Conservation (phyloP, 202 grass and related monocot species). For the Dendrocalamus latiflorus region DNA sequence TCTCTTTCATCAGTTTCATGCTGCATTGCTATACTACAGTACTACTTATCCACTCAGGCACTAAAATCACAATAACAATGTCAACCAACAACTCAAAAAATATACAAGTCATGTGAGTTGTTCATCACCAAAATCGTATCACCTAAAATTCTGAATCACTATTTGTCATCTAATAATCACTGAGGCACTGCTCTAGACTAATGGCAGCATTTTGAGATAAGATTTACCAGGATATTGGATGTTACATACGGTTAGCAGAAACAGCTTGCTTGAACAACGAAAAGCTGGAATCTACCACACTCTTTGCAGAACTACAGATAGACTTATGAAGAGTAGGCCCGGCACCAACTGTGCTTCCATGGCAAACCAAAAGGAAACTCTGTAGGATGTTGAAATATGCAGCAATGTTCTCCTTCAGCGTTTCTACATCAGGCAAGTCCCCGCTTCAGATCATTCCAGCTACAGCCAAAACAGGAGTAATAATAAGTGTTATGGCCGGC, state of each 20-base stretch:
- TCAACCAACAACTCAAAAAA: not conserved
- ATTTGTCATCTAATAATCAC: not conserved
- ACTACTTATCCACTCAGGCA: not conserved
- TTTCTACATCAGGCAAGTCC: constrained; percentile 60
- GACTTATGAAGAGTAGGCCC: constrained; percentile 79
- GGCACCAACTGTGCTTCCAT: constrained; percentile 59
- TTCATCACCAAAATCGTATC: not conserved
- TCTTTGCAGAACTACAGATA: constrained; percentile 56
- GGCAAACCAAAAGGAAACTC: constrained; percentile 82
- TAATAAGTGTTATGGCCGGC: too few relatives aligned
- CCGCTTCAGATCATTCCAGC: constrained; percentile 93
- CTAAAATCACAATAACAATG: not conserved
- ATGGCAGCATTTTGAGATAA: not conserved
- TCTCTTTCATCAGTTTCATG: too few relatives aligned
- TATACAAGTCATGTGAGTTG: not conserved
- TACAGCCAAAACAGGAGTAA: too few relatives aligned
- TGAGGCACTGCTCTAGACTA: not conserved
- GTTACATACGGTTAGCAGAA: constrained; percentile 55
- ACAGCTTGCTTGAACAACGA: constrained; percentile 76
- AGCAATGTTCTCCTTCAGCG: constrained; percentile 70
- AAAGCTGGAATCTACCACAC: constrained; percentile 67
- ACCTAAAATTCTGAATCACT: not conserved
- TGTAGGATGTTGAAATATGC: constrained; percentile 78
- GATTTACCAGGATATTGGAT: not conserved
- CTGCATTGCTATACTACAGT: not conserved